Evolutionary conservation across 768 basidiomycete species (phyloP), one percentile per base, ranked within the genome.

Genomic region (Trametes elegans): DNA sequence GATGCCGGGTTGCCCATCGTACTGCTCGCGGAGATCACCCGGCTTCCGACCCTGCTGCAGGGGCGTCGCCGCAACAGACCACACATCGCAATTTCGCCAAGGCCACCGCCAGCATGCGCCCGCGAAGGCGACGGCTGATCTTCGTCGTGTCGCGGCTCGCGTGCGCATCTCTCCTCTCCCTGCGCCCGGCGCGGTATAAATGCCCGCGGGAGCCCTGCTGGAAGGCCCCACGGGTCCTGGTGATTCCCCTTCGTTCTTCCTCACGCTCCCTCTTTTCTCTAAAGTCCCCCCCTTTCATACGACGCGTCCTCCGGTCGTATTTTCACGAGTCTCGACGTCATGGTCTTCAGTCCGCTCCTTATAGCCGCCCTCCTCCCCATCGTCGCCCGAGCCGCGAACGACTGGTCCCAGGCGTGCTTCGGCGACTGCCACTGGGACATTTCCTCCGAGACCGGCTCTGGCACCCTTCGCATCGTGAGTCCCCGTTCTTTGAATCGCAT

Each of bases 401-500:
- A 61, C 49, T 61, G 60, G 60, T 29, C 53, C 21, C 24, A 51
- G 44, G 49, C 60, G 10, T 61, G 60, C 56, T 52, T 61, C 21
- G 53, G 53, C 38, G 49, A 55, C 28, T 54, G 57, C 24, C 39
- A 55, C 42, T 61, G 56, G 53, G 53, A 58, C 31, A 50, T 58
- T 27, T 29, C 40, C 7, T 34, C 44, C 6, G 57, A 26, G 2
- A 48, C 14, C 9, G 52, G 48, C 21, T 59, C 57, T 14, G 57
- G 52, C 29, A 58, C 56, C 6, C 29, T 61, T 36, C 57, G 46
- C 18, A 38, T 61, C 9, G 60, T 61, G 34, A 52, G 60, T 55
- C 19, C 9, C 24, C 13, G 6, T 7, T 26, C 14, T 32, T 7
- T 21, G 10, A 26, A 21, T n/a, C 9, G 21, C 43, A 39, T 13